Conservation (phyloP, 2,329 filamentous ascomycete species). For the Alternaria ethzedia region DNA sequence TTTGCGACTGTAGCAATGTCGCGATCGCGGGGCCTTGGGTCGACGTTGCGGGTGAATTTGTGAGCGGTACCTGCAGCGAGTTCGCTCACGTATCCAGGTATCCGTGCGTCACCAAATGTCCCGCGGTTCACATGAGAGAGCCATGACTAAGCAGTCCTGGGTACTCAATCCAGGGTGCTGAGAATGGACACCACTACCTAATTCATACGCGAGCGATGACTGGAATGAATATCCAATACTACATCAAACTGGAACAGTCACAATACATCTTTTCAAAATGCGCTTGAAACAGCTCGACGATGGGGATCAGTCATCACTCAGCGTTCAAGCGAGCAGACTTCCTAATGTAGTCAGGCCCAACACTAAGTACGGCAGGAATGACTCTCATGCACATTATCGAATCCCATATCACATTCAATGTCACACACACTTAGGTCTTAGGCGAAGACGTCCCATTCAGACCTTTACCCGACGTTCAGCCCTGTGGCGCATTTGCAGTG, state of each 20-base stretch:
- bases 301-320: neutral
- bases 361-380: neutral
- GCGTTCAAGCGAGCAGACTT: neutral
- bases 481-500: slow-evolving; percentile 1
- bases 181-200: neutral
- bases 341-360: neutral
- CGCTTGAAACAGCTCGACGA: neutral
- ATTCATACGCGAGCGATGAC: neutral
- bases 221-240: too few species aligned
- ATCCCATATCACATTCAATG: neutral
- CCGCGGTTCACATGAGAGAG: slow-evolving; percentile 7
- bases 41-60: slow-evolving; percentile 13
- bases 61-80: slow-evolving; percentile 34
- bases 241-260: neutral
- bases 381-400: neutral
- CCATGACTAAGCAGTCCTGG: slow-evolving; percentile 16
- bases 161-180: slow-evolving; percentile 1
- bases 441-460: slow-evolving; percentile 1
- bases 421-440: neutral
- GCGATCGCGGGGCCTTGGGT: slow-evolving; percentile 13
- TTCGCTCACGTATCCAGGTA: slow-evolving; percentile 23
- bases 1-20: slow-evolving; percentile 22
- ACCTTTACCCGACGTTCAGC: slow-evolving; percentile 3
- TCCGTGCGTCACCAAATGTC: slow-evolving; percentile 19
- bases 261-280: neutral